A percentile compares a stretch with the other conserved stretches of the same genome.
phyloP scores from a whole-genome alignment of 306 rosid genomes.

The Rubus parviflorus region DNA sequence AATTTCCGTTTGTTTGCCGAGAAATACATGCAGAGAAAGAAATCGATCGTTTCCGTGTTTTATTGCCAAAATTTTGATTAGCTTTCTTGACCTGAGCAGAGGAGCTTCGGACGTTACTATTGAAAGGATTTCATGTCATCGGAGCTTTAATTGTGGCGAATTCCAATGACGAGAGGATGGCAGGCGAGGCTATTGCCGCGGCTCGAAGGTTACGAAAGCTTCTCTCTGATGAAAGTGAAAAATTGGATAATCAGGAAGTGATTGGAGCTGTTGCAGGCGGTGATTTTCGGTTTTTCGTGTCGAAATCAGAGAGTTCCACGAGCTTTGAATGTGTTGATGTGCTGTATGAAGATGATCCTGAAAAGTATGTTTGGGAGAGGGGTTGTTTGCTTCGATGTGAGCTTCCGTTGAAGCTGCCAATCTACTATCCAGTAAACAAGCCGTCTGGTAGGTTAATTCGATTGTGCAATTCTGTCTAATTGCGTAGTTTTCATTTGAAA shows the following conservation, averaged over 20 bases:
- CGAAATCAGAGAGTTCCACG: constrained; percentile 31
- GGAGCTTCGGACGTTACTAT: constrained; percentile 60
- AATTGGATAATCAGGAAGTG: constrained; percentile 25
- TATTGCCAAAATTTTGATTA: neutral
- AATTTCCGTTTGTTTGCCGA: neutral
- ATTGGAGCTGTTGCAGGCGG: constrained; percentile 60
- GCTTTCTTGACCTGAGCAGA: constrained; percentile 40
- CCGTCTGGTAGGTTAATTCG: constrained; percentile 45
- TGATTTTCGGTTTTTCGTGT: constrained; percentile 48
- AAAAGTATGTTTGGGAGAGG: constrained; percentile 75
- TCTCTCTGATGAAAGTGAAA: constrained; percentile 33
- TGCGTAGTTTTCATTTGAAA: neutral
- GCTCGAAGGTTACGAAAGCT: constrained; percentile 47
- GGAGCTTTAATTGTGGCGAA: constrained; percentile 62
- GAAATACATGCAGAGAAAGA: too few relatives aligned
- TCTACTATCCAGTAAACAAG: constrained; percentile 53
- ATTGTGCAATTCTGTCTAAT: neutral
- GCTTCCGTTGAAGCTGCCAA: constrained; percentile 69
- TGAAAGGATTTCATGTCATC: constrained; percentile 63
- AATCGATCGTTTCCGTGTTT: neutral
- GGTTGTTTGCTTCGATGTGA: constrained; percentile 79
- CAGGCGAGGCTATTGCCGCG: constrained; percentile 47
- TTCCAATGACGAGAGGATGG: constrained; percentile 32
- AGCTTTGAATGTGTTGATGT: constrained; percentile 40
- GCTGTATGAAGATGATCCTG: constrained; percentile 45